phyloP scores from a whole-genome alignment of 345 rosid genomes.

The Syzygium grande region DNA sequence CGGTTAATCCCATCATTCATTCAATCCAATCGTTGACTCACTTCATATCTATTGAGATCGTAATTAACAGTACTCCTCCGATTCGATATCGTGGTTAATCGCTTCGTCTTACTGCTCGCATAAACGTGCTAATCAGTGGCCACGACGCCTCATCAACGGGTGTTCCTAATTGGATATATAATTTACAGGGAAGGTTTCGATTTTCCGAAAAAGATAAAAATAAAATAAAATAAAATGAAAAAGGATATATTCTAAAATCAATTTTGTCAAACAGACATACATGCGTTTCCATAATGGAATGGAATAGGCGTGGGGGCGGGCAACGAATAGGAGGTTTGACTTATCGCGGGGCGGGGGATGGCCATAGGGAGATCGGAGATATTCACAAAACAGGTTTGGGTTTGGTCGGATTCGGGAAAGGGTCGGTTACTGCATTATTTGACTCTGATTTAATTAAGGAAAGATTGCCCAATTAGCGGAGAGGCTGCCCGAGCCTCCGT shows the following conservation, averaged over 20 bases:
- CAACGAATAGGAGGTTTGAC: neutral
- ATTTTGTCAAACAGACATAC: neutral
- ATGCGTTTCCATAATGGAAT: neutral
- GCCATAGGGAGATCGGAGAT: neutral
- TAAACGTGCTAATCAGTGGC: no score
- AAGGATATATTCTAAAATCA: neutral
- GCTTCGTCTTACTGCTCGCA: no score
- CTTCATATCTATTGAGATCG: neutral
- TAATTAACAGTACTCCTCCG: neutral
- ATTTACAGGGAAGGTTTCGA: neutral
- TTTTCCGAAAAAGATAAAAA: neutral
- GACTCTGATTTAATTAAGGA: neutral
- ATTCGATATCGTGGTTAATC: no score
- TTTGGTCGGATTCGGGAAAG: neutral
- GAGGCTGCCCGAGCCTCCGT: neutral
- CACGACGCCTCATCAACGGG: neutral
- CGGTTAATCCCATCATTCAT: fast-evolving
- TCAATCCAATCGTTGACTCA: fast-evolving
- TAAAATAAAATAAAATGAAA: neutral
- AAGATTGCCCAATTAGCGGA: neutral
- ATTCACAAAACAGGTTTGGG: neutral
- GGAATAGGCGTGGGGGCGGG: neutral
- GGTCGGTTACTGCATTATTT: neutral
- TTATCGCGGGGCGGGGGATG: neutral
- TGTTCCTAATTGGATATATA: neutral